phyloP scores from a whole-genome alignment of 1,284 basidiomycete species.

The Tilletia walkeri region DNA sequence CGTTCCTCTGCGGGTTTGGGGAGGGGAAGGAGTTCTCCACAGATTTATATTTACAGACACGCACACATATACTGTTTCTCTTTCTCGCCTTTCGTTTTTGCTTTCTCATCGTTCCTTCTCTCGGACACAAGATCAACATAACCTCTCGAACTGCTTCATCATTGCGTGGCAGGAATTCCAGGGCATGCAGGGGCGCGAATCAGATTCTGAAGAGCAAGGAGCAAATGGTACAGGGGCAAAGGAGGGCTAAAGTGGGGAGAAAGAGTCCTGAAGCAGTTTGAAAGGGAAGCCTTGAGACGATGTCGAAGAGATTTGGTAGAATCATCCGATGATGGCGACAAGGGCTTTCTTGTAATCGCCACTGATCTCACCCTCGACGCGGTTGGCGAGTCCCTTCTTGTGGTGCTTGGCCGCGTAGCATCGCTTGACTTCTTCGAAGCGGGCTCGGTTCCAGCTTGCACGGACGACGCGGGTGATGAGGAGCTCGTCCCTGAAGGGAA shows the following conservation, averaged over 20 bases:
- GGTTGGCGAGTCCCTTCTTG: constrained; percentile 43
- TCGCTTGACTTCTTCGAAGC: constrained; percentile 49
- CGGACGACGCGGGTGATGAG: constrained; percentile 43
- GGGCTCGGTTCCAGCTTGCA: constrained; percentile 47
- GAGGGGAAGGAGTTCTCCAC: too few relatives aligned
- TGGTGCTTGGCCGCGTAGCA: constrained; percentile 48
- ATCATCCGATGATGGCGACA: constrained; percentile 12
- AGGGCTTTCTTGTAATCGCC: constrained; percentile 36
- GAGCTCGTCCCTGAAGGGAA: constrained; percentile 28
- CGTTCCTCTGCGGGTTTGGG: too few relatives aligned
- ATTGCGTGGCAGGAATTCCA: too few relatives aligned
- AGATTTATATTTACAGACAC: too few relatives aligned
- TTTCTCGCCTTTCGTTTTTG: too few relatives aligned
- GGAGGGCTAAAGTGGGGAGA: not conserved
- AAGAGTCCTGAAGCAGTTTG: not conserved
- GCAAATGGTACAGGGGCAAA: not conserved
- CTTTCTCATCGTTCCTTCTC: too few relatives aligned
- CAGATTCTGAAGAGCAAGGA: not conserved
- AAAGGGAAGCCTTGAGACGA: not conserved
- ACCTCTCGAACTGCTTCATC: too few relatives aligned
- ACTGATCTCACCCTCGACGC: constrained; percentile 46
- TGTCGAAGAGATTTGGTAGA: not conserved
- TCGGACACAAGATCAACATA: too few relatives aligned
- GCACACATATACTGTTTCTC: too few relatives aligned
- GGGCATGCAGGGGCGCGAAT: too few relatives aligned